A percentile compares a stretch with the other conserved stretches of the same genome.
These are phyloP conservation scores for Sonneratia alba DNA, from an alignment of 345 rosid genomes.

Conservation along the genomic window DNA sequence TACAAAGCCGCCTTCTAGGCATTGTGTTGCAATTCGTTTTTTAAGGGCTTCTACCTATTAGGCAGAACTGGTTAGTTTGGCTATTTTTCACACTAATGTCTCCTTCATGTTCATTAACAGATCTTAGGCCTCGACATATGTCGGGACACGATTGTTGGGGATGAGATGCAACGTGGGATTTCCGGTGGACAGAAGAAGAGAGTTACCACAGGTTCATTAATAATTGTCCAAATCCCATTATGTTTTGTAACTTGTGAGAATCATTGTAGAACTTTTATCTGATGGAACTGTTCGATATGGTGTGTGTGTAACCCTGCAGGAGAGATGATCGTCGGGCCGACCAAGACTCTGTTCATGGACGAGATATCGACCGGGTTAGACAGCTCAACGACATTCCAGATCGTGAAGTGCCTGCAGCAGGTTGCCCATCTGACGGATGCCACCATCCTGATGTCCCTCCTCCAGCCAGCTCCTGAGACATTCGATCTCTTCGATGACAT, in stretches of 20 bases:
- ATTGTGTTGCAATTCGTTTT: no score
- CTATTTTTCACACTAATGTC: not conserved
- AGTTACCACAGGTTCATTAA: conserved; percentile 68
- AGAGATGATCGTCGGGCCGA: conserved; percentile 92
- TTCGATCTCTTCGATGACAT: conserved; percentile 74
- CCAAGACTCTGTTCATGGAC: conserved; percentile 82
- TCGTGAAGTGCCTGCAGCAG: conserved; percentile 76
- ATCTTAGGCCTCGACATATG: conserved; percentile 78
- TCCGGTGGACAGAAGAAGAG: conserved; percentile 85
- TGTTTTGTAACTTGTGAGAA: not conserved
- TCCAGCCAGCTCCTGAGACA: conserved; percentile 84
- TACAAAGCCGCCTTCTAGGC: not conserved
- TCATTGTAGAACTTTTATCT: not conserved
- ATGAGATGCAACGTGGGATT: conserved; percentile 74
- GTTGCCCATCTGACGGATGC: conserved; percentile 59
- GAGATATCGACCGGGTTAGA: conserved; percentile 92
- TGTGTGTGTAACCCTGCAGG: conserved; percentile 22
- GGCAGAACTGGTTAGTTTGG: not conserved
- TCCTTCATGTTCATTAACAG: conserved; percentile 22
- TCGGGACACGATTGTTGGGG: conserved; percentile 68
- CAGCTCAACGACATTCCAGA: conserved; percentile 76
- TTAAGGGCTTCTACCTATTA: no score
- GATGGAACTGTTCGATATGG: not conserved
- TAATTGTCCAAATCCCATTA: not conserved
- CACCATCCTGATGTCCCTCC: conserved; percentile 62